A percentile compares a stretch with the other conserved stretches of the same genome.
Evolutionary conservation across 208 protist genomes (phyloP).

Genomic region (Trichomonas tenax): DNA sequence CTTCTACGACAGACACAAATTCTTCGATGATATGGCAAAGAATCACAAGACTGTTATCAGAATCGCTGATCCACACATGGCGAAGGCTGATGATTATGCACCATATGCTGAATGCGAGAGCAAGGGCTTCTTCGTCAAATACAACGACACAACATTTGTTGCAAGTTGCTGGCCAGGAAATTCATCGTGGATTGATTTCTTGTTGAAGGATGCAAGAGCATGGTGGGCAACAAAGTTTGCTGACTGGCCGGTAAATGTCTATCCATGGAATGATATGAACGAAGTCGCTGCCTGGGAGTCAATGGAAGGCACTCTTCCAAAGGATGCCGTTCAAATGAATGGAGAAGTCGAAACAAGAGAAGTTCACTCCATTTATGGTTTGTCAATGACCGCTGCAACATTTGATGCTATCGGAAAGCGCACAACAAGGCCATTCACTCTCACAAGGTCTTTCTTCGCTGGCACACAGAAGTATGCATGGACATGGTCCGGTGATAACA

Average conservation of each 20-base stretch:
- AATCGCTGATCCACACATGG: neutral
- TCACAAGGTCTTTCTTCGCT: slow-evolving; percentile 88
- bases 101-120: neutral
- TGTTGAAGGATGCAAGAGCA: slow-evolving; percentile 58
- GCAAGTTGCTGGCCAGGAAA: slow-evolving; percentile 87
- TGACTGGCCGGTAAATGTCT: slow-evolving; percentile 49
- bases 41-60: neutral
- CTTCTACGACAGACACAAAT: neutral
- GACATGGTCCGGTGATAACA: slow-evolving; percentile 94
- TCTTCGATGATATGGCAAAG: neutral
- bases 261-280: slow-evolving; percentile 98
- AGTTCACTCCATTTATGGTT: slow-evolving; percentile 88
- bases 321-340: slow-evolving; percentile 59
- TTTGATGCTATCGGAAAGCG: slow-evolving; percentile 52
- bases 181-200: slow-evolving; percentile 73
- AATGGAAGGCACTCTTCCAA: slow-evolving; percentile 73
- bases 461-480: slow-evolving; percentile 84
- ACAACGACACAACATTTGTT: slow-evolving; percentile 54
- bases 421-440: slow-evolving; percentile 76
- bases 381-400: slow-evolving; percentile 51
- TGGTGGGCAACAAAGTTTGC: slow-evolving; percentile 25
- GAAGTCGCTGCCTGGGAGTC: slow-evolving; percentile 83
- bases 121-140: neutral
- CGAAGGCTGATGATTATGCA: neutral
- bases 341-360: slow-evolving; percentile 66